phyloP scores from a whole-genome alignment of 805 yeast species.

The Sungouiozyma ichnusensis region DNA sequence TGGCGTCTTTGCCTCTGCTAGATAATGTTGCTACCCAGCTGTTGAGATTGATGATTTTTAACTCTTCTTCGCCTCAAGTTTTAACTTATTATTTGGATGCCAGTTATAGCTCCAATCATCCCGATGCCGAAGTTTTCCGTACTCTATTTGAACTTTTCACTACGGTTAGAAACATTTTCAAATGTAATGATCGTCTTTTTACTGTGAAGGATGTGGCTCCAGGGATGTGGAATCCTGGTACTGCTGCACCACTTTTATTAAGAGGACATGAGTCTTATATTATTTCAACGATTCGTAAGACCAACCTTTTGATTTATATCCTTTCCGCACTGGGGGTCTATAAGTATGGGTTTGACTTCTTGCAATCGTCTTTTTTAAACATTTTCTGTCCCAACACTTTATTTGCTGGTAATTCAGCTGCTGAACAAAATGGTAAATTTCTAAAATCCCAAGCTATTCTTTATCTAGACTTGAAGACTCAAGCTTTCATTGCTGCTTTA shows the following conservation, averaged over 20 bases:
- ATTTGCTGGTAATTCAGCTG: conserved; percentile 17
- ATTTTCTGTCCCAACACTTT: conserved; percentile 65
- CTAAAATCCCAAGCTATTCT: conserved; percentile 73
- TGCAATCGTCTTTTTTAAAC: conserved; percentile 76
- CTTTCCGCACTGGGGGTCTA: conserved; percentile 79
- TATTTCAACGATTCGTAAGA: conserved; percentile 54
- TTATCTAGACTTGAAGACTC: conserved; percentile 83
- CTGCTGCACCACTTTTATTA: conserved; percentile 45
- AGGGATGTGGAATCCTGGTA: conserved; percentile 59
- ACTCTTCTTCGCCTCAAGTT: conserved; percentile 41
- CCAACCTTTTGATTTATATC: conserved; percentile 78
- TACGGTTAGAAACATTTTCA: conserved; percentile 60
- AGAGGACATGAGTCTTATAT: conserved; percentile 43
- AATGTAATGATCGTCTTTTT: conserved; percentile 60
- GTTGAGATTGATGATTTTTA: conserved; percentile 57
- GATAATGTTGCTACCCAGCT: conserved; percentile 79
- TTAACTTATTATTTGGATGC: conserved; percentile 50
- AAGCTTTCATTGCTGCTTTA: conserved; percentile 84
- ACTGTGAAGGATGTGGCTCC: conserved; percentile 61
- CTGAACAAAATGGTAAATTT: conserved; percentile 38
- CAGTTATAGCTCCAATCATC: no score
- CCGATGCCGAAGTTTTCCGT: conserved; percentile 47
- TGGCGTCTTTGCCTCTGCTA: conserved; percentile 62
- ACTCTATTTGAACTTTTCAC: conserved; percentile 68
- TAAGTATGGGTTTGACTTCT: conserved; percentile 77